A percentile compares a stretch with the other conserved stretches of the same genome.
Conservation (phyloP, 768 basidiomycete genomes). For the Filobasidium wieringae region DNA sequence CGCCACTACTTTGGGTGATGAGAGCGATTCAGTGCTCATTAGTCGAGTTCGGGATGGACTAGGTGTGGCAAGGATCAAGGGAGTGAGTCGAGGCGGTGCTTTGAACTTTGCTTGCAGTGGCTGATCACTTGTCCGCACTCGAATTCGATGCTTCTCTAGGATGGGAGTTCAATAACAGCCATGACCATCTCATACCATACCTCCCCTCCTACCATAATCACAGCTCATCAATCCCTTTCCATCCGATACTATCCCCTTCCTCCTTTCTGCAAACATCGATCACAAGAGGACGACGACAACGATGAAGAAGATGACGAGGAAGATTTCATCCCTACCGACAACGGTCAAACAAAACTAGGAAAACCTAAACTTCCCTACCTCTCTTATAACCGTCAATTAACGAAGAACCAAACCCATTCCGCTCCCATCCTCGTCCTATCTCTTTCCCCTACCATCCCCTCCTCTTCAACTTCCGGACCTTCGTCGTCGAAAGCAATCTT, state of each 20-base stretch:
- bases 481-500: background rate
- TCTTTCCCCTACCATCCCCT: slow-evolving; percentile 51
- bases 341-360: slow-evolving; percentile 8
- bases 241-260: slow-evolving; percentile 78
- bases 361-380: slow-evolving; percentile 40
- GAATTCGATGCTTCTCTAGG: slow-evolving; percentile 44
- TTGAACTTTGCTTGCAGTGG: background rate
- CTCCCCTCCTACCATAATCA: slow-evolving; percentile 45
- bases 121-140: background rate
- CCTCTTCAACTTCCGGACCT: slow-evolving; percentile 38
- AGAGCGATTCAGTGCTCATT: slow-evolving; percentile 49
- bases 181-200: slow-evolving; percentile 67
- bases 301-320: no score
- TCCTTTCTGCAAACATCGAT: no score
- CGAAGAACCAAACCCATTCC: slow-evolving; percentile 62
- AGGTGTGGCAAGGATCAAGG: slow-evolving; percentile 67
- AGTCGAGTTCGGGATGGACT: slow-evolving; percentile 65
- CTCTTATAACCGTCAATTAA: slow-evolving; percentile 59
- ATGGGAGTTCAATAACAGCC: slow-evolving; percentile 69
- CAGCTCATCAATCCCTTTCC: slow-evolving; percentile 69
- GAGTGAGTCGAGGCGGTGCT: slow-evolving; percentile 48
- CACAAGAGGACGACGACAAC: no score
- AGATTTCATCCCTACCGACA: background rate
- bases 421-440: slow-evolving; percentile 85
- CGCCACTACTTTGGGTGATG: slow-evolving; percentile 76